Evolutionary conservation across 2,329 filamentous ascomycete genomes (phyloP), one percentile per base, ranked within the genome.

Genomic region (Graphilbum ipis-grandicollis): DNA sequence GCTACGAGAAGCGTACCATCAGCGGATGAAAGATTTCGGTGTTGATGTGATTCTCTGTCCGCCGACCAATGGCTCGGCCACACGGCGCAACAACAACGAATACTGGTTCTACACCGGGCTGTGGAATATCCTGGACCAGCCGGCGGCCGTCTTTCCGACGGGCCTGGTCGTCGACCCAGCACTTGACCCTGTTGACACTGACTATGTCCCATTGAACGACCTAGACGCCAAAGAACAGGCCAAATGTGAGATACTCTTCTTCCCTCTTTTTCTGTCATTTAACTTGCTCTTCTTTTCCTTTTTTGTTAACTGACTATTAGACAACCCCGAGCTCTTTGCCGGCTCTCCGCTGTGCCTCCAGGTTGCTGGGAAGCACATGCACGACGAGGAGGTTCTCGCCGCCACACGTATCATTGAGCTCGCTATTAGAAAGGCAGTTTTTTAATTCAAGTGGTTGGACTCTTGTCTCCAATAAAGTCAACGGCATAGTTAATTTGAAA

Each of bases 41-140:
- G 36, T 41, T 17, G 39, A 41, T 31, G n/a, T 34, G 9, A 22
- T 41, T 13, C 13, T 41, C 19, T 33, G 33, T n/a, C 39, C 39
- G 14, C 19, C 19, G 19, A 10, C 10, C 19, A 17, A 26, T 9
- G 30, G 39, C 2, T 33, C 25, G 2, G 39, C 29, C 12, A 15
- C 33, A 2, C 25, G 9, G 5, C 29, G 26, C 6, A 35, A 14
- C 15, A 21, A 17, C 5, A 2, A 22, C 8, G 6, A 23, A 9
- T 39, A 39, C 36, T 39, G 33, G 36, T 14, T 21, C 8, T 41
- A 41, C 36, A 36, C 36, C 10, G 9, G 10, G 5, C 9, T 28
- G 9, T 28, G 26, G 26, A 28, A 34, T 22, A 26, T 34, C 6
- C 23, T 34, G 9, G 33, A 34, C 15, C 33, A 34, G 33, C 33